These are phyloP conservation scores for Cladophialophora exuberans DNA, from an alignment of 2,329 filamentous ascomycete genomes.

Conservation along the genomic window DNA sequence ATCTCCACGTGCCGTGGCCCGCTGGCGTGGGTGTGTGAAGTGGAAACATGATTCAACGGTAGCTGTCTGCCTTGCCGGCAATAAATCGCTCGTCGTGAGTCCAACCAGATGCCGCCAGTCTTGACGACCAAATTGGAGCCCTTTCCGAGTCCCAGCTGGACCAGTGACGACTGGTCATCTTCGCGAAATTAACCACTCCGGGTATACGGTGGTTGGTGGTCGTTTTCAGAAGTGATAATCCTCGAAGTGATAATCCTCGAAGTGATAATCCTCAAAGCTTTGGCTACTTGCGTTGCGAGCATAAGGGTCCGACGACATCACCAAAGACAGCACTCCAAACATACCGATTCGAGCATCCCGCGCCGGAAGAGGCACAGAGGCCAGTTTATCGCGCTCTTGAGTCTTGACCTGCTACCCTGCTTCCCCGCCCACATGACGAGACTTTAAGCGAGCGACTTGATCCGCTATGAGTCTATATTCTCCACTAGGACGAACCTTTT, in stretches of 20 bases:
- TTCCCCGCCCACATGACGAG: constrained; percentile 1
- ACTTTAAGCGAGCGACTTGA: neutral
- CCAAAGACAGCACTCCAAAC: too few species aligned
- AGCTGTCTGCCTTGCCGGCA: constrained; percentile 13
- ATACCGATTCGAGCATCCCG: neutral
- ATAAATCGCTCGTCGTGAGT: constrained; percentile 11
- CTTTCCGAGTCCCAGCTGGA: neutral
- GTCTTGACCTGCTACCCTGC: too few species aligned
- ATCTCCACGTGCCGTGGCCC: constrained; percentile 9
- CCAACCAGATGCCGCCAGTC: neutral
- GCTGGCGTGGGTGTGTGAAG: neutral
- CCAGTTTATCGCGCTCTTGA: too few species aligned
- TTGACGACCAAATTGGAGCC: neutral
- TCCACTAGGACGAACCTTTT: neutral
- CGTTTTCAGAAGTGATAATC: neutral
- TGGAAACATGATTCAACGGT: neutral
- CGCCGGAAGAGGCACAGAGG: too few species aligned
- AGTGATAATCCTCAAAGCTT: neutral
- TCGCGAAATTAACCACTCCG: constrained; percentile 4
- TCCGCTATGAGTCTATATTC: constrained; percentile 1
- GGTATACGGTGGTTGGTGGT: neutral
- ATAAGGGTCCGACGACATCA: too few species aligned
- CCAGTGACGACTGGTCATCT: constrained; percentile 2
- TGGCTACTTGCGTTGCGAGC: too few species aligned
- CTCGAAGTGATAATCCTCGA: neutral